Conservation (phyloP, 2,329 filamentous ascomycete species). For the Blastomyces percursus region DNA sequence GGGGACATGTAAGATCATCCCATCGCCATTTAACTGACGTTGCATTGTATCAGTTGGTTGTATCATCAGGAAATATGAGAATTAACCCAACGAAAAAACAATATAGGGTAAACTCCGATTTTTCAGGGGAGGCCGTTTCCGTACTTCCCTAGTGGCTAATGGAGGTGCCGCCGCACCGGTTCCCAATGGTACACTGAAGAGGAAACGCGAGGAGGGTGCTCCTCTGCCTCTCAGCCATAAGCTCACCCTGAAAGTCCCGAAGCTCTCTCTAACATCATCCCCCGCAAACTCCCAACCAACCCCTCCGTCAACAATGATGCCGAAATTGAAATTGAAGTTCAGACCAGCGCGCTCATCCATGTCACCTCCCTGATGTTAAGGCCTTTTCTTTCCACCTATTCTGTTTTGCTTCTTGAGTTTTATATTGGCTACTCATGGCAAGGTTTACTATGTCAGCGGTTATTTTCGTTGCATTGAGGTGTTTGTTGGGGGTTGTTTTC, state of each 20-base stretch:
- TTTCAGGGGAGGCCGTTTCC: constrained; percentile 28
- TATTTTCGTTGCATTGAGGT: background rate
- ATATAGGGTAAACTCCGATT: constrained; percentile 36
- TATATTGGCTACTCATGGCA: background rate
- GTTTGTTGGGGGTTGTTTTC: background rate
- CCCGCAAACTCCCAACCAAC: constrained; percentile 16
- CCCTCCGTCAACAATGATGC: constrained; percentile 18
- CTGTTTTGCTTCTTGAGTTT: background rate
- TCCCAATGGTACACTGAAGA: constrained; percentile 20
- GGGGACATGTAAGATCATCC: constrained; percentile 37
- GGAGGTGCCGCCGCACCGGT: constrained; percentile 17
- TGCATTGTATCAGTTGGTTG: background rate
- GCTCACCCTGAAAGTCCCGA: constrained; percentile 35
- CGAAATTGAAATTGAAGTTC: constrained; percentile 35
- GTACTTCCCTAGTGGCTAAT: constrained; percentile 27
- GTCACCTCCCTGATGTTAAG: background rate
- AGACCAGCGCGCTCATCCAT: constrained; percentile 17
- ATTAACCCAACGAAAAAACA: background rate
- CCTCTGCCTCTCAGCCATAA: constrained; percentile 25
- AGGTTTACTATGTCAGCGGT: background rate
- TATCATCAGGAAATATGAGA: background rate
- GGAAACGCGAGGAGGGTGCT: constrained; percentile 30
- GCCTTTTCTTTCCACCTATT: background rate
- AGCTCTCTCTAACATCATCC: constrained; percentile 22
- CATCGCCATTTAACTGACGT: constrained; percentile 4